Evolutionary conservation across 208 protist species (phyloP).

Genomic region (Naegleria lovaniensis): DNA sequence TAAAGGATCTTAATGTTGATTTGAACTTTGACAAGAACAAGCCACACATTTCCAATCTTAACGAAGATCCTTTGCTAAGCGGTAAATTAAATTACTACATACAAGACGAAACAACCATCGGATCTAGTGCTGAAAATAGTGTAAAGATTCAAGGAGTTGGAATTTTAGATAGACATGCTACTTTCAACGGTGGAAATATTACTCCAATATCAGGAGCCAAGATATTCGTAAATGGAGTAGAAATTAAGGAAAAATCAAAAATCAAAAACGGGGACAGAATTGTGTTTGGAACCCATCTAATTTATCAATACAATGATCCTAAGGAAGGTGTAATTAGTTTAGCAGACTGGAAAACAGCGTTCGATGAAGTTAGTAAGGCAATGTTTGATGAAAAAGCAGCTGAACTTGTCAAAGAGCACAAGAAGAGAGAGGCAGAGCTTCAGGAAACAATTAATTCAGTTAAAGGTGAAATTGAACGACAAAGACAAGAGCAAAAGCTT

Average conservation of each 20-base stretch:
- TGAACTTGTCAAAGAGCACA: background rate
- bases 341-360: background rate
- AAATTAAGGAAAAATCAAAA: background rate
- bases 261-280: background rate
- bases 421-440: background rate
- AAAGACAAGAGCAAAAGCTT: background rate
- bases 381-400: background rate
- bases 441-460: background rate
- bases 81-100: background rate
- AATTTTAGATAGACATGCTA: background rate
- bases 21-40: background rate
- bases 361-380: background rate
- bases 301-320: background rate
- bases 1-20: background rate
- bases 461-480: background rate
- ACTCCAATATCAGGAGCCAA: background rate
- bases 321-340: background rate
- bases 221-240: background rate
- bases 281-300: background rate
- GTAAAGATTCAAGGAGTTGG: background rate
- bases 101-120: background rate
- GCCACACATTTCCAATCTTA: background rate
- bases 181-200: background rate
- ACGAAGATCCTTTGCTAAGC: constrained; percentile 1
- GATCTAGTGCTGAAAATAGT: background rate